phyloP scores from a whole-genome alignment of 306 rosid species.

The peach (Prunus persica) region DNA sequence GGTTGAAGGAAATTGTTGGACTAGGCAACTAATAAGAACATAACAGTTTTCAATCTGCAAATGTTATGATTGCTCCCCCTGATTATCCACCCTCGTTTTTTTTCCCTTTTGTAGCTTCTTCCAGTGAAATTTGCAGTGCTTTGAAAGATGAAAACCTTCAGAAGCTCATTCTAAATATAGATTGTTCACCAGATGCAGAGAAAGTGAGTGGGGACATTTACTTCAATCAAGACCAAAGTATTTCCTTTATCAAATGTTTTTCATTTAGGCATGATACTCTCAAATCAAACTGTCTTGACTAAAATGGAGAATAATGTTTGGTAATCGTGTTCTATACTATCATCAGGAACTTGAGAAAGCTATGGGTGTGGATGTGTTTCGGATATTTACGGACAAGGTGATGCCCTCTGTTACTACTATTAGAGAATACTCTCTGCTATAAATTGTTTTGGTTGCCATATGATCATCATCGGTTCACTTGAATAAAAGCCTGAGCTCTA shows the following conservation, averaged over 20 bases:
- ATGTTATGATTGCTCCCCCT: not conserved
- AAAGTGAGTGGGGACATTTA: conserved; percentile 40
- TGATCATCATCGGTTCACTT: conserved; percentile 12
- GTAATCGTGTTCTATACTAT: conserved; percentile 23
- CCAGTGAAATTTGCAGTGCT: conserved; percentile 56
- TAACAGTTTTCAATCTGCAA: not conserved
- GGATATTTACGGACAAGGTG: conserved; percentile 67
- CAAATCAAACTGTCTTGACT: conserved; percentile 1
- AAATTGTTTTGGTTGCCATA: not conserved
- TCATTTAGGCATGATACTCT: not conserved
- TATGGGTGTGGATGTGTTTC: conserved; percentile 59
- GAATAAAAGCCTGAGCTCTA: not conserved
- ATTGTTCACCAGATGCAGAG: conserved; percentile 59
- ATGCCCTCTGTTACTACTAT: conserved; percentile 5
- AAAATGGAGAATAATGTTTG: not conserved
- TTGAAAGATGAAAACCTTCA: conserved; percentile 59
- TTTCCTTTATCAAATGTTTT: not conserved
- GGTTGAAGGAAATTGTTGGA: not conserved
- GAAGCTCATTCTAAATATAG: conserved; percentile 50
- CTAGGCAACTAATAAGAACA: not conserved
- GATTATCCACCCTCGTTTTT: conserved; percentile 1
- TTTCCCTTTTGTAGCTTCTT: conserved; percentile 60
- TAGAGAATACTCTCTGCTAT: conserved; percentile 3
- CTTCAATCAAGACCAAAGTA: not conserved
- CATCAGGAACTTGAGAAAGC: conserved; percentile 78